Evolutionary conservation across 1,284 basidiomycete genomes (phyloP).

Genomic region (Ganoderma resinaceum): DNA sequence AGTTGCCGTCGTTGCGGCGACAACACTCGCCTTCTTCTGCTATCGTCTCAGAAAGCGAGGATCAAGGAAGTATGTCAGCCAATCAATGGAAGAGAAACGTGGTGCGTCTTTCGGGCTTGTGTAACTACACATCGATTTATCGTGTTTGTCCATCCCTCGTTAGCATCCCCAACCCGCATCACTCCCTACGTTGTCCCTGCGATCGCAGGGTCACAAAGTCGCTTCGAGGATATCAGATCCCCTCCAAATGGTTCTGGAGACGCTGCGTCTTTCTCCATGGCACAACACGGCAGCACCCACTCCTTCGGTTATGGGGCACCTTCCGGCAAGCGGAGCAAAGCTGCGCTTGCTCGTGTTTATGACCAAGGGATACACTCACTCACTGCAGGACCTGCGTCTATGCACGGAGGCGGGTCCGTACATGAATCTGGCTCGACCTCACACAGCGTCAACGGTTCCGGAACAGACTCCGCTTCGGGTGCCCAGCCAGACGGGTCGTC

Average conservation of each 20-base stretch:
- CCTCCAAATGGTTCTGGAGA: neutral
- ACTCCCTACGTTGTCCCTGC: constrained; percentile 20
- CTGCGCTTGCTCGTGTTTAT: neutral
- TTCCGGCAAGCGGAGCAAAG: neutral
- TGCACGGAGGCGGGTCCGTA: neutral
- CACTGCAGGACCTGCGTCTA: neutral
- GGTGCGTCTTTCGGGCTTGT: constrained; percentile 3
- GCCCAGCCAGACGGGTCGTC: neutral
- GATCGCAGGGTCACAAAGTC: constrained; percentile 9
- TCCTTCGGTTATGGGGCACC: neutral
- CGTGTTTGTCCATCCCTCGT: neutral
- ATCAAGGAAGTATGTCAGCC: neutral
- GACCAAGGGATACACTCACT: neutral
- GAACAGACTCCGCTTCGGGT: neutral
- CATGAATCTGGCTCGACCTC: neutral
- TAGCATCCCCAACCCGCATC: constrained; percentile 8
- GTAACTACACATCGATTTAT: neutral
- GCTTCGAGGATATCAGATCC: neutral
- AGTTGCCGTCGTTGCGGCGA: constrained; percentile 11
- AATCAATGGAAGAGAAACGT: neutral
- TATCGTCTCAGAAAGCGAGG: constrained; percentile 11
- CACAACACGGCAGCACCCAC: constrained; percentile 10
- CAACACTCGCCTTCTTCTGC: constrained; percentile 15
- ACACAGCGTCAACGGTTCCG: constrained; percentile 1
- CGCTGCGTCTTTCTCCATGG: neutral